phyloP scores from a whole-genome alignment of 345 rosid species.

The Populus davidiana region DNA sequence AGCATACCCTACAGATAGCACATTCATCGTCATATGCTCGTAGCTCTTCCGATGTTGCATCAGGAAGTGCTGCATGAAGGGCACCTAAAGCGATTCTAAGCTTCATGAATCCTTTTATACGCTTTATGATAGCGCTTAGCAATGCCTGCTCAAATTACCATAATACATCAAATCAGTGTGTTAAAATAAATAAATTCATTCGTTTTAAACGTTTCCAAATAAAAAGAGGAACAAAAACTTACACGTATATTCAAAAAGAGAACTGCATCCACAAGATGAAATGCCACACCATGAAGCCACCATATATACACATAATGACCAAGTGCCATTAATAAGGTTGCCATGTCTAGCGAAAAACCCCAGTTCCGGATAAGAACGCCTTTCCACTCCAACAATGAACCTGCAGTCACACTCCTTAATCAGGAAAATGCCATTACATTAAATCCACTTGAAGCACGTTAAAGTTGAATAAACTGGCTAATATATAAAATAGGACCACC shows the following conservation, averaged over 20 bases:
- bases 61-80: constrained; percentile 99
- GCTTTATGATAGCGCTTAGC: constrained; percentile 83
- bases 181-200: constrained; percentile 2
- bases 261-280: constrained; percentile 90
- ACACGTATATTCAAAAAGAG: constrained; percentile 90
- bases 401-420: constrained; percentile 39
- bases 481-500: neutral
- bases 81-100: constrained; percentile 77
- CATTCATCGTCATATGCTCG: constrained; percentile 92
- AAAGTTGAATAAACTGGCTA: neutral
- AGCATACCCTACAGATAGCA: constrained; percentile 95
- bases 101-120: constrained; percentile 81
- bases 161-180: constrained; percentile 6
- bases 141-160: constrained; percentile 62
- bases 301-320: constrained; percentile 89
- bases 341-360: constrained; percentile 94
- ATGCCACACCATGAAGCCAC: constrained; percentile 96
- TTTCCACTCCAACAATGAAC: constrained; percentile 92
- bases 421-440: constrained; percentile 8
- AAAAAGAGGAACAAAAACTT: constrained; percentile 27
- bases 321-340: constrained; percentile 82
- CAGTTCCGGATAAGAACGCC: constrained; percentile 79
- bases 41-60: constrained; percentile 89
- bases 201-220: neutral
- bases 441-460: constrained; percentile 1